Percentiles rank a stretch among this genome's conserved stretches.
phyloP scores from a whole-genome alignment of 1,139 yeast species.

The Suhomyces wounanorum region DNA sequence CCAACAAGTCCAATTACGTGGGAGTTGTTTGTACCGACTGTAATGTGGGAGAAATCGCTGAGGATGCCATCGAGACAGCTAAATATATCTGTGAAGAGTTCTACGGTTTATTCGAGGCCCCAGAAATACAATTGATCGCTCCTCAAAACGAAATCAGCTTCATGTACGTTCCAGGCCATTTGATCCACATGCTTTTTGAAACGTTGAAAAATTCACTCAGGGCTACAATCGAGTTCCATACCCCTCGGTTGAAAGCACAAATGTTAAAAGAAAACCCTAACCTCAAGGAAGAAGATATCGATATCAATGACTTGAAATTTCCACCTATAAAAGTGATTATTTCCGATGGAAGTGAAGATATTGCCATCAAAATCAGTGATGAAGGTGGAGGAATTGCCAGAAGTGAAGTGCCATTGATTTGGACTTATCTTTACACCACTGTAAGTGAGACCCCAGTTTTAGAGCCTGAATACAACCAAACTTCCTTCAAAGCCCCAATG shows the following conservation, averaged over 20 bases:
- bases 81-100: conserved; percentile 85
- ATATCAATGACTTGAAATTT: conserved; percentile 65
- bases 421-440: conserved; percentile 92
- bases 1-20: conserved; percentile 55
- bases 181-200: conserved; percentile 86
- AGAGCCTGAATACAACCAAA: conserved; percentile 56
- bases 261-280: conserved; percentile 46
- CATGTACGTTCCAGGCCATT: conserved; percentile 90
- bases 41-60: conserved; percentile 75
- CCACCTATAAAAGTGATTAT: conserved; percentile 88
- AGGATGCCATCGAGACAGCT: conserved; percentile 85
- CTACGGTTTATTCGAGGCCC: conserved; percentile 81
- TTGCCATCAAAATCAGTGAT: conserved; percentile 88
- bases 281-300: conserved; percentile 42
- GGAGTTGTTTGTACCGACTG: conserved; percentile 85
- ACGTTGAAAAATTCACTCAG: conserved; percentile 79
- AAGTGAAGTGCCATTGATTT: conserved; percentile 78
- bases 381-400: conserved; percentile 95
- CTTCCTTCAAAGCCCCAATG: conserved; percentile 83
- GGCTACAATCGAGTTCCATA: conserved; percentile 80
- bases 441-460: conserved; percentile 72
- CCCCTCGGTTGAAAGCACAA: conserved; percentile 43
- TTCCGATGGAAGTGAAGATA: conserved; percentile 89
- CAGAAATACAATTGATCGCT: conserved; percentile 74
- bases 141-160: conserved; percentile 66